Evolutionary conservation across 2,329 filamentous ascomycete species (phyloP).

Genomic region (Didymella segeticola): DNA sequence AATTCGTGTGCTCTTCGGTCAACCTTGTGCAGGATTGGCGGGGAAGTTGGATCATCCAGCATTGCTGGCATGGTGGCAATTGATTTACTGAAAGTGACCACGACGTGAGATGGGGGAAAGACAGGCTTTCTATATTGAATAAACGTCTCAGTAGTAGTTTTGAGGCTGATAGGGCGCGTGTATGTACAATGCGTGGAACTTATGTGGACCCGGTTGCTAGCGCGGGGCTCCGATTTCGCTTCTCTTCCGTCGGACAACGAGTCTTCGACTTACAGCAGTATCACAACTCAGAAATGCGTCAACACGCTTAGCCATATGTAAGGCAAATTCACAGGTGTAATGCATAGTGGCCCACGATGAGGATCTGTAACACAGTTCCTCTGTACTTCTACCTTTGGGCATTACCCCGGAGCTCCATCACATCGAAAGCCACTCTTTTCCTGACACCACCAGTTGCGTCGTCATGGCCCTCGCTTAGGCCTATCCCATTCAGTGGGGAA

Average conservation of each 20-base stretch:
- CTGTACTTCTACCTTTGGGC: no score
- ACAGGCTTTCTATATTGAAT: neutral
- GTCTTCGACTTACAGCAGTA: neutral
- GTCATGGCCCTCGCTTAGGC: no score
- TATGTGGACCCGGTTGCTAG: neutral
- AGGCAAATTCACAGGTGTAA: neutral
- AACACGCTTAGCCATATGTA: neutral
- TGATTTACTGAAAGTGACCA: neutral
- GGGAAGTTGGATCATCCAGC: constrained; percentile 47
- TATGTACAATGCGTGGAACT: neutral
- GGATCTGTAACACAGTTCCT: no score
- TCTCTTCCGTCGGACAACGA: neutral
- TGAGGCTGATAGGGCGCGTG: constrained; percentile 17
- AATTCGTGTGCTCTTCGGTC: constrained; percentile 70
- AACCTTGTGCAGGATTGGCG: constrained; percentile 68
- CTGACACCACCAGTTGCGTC: no score
- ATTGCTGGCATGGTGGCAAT: constrained; percentile 13
- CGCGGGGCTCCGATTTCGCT: constrained; percentile 16
- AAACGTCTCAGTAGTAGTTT: neutral
- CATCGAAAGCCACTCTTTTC: no score
- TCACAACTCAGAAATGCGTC: neutral
- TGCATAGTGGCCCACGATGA: no score
- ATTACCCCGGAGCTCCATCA: no score
- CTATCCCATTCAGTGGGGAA: no score
- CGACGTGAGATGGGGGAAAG: neutral